These are phyloP conservation scores for Aspergillus cristatus DNA, from an alignment of 495 filamentous ascomycete genomes.

Conservation along the genomic window DNA sequence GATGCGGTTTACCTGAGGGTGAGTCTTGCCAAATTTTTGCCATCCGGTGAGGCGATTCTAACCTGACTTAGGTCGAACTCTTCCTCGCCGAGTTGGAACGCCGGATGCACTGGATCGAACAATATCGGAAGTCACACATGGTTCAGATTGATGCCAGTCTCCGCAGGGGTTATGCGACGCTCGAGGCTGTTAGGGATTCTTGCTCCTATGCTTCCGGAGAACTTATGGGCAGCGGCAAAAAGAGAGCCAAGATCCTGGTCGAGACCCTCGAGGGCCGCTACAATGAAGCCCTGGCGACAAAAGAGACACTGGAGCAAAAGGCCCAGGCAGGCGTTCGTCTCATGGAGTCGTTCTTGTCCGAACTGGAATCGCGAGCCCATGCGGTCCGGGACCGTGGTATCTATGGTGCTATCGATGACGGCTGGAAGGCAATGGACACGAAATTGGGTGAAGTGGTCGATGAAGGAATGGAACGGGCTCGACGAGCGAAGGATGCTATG, in stretches of 20 bases:
- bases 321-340: constrained; percentile 77
- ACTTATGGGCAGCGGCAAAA: constrained; percentile 76
- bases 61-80: constrained; percentile 62
- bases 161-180: constrained; percentile 67
- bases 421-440: constrained; percentile 63
- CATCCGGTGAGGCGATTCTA: constrained; percentile 6
- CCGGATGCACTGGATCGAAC: constrained; percentile 79
- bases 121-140: constrained; percentile 74
- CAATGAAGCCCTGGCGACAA: constrained; percentile 75
- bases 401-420: constrained; percentile 55
- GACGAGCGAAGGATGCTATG: constrained; percentile 64
- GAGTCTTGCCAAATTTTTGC: too few relatives aligned
- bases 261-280: constrained; percentile 90
- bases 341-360: constrained; percentile 71
- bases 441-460: constrained; percentile 73
- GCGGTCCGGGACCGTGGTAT: constrained; percentile 55
- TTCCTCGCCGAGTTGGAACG: constrained; percentile 84
- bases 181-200: constrained; percentile 78
- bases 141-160: constrained; percentile 74
- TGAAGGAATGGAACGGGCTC: constrained; percentile 72
- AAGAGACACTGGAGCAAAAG: constrained; percentile 84
- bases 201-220: constrained; percentile 89
- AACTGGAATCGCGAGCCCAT: constrained; percentile 76
- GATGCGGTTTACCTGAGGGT: constrained; percentile 61
- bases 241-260: constrained; percentile 78